Base-by-base conservation (phyloP, 495 filamentous ascomycete genomes). In the Recurvomyces mirabilis region DNA sequence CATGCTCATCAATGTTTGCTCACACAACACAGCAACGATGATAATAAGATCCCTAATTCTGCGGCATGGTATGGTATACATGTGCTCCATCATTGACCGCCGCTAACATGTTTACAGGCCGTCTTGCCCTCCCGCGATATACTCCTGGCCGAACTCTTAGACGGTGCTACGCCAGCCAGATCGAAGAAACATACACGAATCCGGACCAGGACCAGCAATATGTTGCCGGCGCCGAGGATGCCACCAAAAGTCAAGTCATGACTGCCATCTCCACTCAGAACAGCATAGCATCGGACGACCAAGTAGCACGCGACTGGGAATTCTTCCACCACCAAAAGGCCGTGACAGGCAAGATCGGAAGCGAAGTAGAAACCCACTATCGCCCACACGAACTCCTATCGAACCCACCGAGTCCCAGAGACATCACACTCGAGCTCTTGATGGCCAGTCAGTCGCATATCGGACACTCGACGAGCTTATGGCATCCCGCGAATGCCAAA, bases 401-500 rank as follows among this genome's bases (percentile, higher is more conserved):
- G 22, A 68, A 84, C 59, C 89, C 93, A 1, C 86, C 87, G 4
- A 62, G 66, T 14, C 79, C 86, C 19, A 67, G 75, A 53, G 81
- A 95, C 51, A 75, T 93, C 35, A 87, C 87, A 43, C 79, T 98
- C 43, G 87, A 94, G 67, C 73, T 93, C 41, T 77, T 98, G 51
- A 79, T 98, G 67, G 89, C 91, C 19, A 79, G 81, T 9, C 85
- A 93, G 61, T 77, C 78, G 22, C 91, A 98, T 68, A 75, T 96
- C 58, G 91, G 91, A 46, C 91, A 96, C 68, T 71, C 81, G 53
- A 91, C 84, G 2, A 86, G 87, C 35, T 76, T 87, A 43, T 98
- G 91, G 91, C 93, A 96, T 67, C 89, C 93, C 12, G 78, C 78
- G 29, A 98, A 96, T 69, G 78, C 84, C 38, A 79, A 85, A 29